Base-by-base conservation (phyloP, 1,284 basidiomycete species). In the Pseudozyma sp. region DNA sequence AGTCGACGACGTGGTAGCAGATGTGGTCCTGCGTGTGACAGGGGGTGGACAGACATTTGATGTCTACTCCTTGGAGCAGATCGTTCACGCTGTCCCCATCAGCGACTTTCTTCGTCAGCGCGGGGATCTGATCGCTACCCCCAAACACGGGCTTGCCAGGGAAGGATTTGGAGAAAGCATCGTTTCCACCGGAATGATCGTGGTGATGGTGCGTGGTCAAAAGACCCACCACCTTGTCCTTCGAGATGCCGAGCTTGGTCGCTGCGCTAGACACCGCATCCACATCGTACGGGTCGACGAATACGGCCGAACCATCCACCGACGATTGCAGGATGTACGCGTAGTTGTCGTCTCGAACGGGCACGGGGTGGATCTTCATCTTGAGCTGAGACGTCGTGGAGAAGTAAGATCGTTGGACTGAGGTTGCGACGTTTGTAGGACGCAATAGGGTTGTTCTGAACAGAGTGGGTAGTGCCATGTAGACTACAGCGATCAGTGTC, bases 11-110 rank as follows among this genome's bases (percentile, higher is more conserved):
- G 84, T 92, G 89, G 87, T 91, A 98, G 86, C 93, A 96, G 81
- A 96, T 95, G 44, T 94, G 96, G 85, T 98, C 96, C 83, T 94
- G 93, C 1, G 96, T 98, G 84, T 98, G 96, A 85, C 94, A 97
- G 0, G 95, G 96, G 0, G 95, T 99, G 13, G 92, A 91, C 17
- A 94, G 85, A 37, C 70, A 75, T 10, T 61, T 76, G 29, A 84
- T 78, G 14, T 67, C 56, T 0, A 82, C 54, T 0, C 70, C 61
- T 4, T 37, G 60, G 39, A 66, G 52, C 42, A 63, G 71, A 24
- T 80, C 58, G 5, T 37, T 34, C 35, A 84, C 66, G 5, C 35
- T 50, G 46, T 80, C 75, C 1, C 74, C 74, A 51, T 84, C 71
- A 7, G 45, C 89, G 66, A 97, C 91, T 14, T 92, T 85, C 5